phyloP scores from a whole-genome alignment of 306 rosid species.

The Castanospermum australe region DNA sequence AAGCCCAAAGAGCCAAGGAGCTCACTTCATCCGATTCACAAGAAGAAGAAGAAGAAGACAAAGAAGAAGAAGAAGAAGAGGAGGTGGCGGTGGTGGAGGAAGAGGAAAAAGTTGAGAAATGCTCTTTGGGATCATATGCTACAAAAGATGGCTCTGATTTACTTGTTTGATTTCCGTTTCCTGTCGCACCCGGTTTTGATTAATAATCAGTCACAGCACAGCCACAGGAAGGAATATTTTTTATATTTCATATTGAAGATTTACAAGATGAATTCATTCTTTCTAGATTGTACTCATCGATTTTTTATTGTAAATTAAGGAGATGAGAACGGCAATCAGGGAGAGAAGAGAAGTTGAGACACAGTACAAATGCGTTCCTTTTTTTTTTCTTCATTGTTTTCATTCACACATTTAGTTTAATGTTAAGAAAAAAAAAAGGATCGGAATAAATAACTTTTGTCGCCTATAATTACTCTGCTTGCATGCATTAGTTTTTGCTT shows the following conservation, averaged over 20 bases:
- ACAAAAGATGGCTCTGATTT: background rate
- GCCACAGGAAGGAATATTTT: too few species aligned
- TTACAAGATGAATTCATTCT: background rate
- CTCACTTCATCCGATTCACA: slow-evolving; percentile 15
- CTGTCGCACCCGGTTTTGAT: background rate
- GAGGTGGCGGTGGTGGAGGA: background rate
- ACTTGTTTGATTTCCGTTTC: background rate
- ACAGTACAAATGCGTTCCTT: background rate
- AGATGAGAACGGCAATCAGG: background rate
- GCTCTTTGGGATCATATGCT: background rate
- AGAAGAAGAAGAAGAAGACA: background rate
- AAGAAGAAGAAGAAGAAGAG: background rate
- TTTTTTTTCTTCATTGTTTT: background rate
- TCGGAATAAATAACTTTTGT: too few species aligned
- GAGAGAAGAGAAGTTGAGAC: background rate
- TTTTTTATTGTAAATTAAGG: background rate
- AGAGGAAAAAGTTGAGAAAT: background rate
- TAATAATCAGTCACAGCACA: too few species aligned
- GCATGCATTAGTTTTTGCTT: background rate
- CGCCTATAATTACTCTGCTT: too few species aligned
- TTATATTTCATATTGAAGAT: too few species aligned
- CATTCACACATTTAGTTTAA: background rate
- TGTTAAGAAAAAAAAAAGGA: background rate
- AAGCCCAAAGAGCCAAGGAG: slow-evolving; percentile 28
- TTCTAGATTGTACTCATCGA: background rate